phyloP scores from a whole-genome alignment of 2,329 filamentous ascomycete species.

The Nemania diffusa region DNA sequence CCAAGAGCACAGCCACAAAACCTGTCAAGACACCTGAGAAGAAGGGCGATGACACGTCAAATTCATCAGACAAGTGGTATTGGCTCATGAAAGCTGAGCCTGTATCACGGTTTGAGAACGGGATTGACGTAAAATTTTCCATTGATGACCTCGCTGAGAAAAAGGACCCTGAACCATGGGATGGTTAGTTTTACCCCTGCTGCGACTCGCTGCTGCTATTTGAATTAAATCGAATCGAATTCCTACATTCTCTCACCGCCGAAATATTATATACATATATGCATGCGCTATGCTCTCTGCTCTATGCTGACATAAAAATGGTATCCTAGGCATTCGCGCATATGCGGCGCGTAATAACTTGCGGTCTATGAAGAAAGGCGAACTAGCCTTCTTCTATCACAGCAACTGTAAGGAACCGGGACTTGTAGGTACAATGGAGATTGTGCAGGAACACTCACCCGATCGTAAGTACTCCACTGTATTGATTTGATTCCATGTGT shows the following conservation, averaged over 20 bases:
- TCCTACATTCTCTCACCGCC: conserved; percentile 40
- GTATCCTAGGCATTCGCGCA: conserved; percentile 49
- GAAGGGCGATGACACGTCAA: conserved; percentile 8
- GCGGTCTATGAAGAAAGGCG: conserved; percentile 88
- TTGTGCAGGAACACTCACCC: conserved; percentile 83
- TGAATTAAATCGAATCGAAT: conserved; percentile 9
- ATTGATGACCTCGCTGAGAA: conserved; percentile 86
- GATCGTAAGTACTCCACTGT: conserved; percentile 67
- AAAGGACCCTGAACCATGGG: conserved; percentile 86
- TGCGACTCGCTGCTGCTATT: background rate
- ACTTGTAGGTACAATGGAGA: conserved; percentile 88
- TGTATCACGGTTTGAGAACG: conserved; percentile 85
- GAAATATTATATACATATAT: conserved; percentile 30
- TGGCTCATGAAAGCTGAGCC: conserved; percentile 93
- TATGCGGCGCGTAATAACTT: conserved; percentile 83
- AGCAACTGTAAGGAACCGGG: conserved; percentile 91
- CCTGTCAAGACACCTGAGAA: conserved; percentile 27
- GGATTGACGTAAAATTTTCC: conserved; percentile 89
- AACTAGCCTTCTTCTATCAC: conserved; percentile 97
- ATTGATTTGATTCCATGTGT: background rate
- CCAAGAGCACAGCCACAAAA: conserved; percentile 20
- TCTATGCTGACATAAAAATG: conserved; percentile 33
- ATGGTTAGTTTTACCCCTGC: conserved; percentile 68
- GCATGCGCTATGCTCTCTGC: conserved; percentile 19
- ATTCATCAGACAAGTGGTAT: conserved; percentile 57